Evolutionary conservation across 2,329 filamentous ascomycete species (phyloP).

Genomic region (Escovopsis sp.): DNA sequence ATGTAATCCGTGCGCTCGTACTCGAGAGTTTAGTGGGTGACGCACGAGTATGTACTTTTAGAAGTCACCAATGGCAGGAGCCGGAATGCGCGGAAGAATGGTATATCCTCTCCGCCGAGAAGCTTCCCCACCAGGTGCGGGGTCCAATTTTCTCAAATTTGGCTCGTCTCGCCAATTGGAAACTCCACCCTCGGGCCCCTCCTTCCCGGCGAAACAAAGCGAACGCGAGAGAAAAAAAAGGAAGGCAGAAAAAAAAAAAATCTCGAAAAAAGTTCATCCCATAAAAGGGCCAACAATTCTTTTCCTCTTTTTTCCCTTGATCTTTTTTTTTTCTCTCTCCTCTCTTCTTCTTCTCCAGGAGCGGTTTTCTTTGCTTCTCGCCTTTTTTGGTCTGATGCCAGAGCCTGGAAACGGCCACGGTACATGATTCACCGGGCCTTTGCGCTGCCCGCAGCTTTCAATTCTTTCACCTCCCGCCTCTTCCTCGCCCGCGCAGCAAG

Average conservation of each 20-base stretch:
- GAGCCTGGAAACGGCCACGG: slow-evolving; percentile 29
- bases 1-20: no score
- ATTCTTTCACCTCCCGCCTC: slow-evolving; percentile 33
- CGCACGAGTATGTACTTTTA: no score
- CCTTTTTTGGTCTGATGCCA: slow-evolving; percentile 9
- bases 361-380: slow-evolving; percentile 7
- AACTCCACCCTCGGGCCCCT: background rate
- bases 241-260: no score
- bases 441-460: slow-evolving; percentile 26
- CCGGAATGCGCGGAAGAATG: background rate
- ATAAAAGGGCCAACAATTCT: slow-evolving; percentile 14
- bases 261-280: no score
- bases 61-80: no score
- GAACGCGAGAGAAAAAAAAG: no score
- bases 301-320: slow-evolving; percentile 10
- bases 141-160: background rate
- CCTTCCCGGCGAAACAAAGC: background rate
- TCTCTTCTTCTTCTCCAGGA: slow-evolving; percentile 12
- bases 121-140: background rate
- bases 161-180: background rate
- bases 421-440: slow-evolving; percentile 28
- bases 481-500: slow-evolving; percentile 48
- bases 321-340: slow-evolving; percentile 3
- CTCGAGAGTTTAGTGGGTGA: no score
- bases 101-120: background rate